Base-by-base conservation (phyloP, 805 yeast genomes). In the Tetrapisispora fleetii region DNA sequence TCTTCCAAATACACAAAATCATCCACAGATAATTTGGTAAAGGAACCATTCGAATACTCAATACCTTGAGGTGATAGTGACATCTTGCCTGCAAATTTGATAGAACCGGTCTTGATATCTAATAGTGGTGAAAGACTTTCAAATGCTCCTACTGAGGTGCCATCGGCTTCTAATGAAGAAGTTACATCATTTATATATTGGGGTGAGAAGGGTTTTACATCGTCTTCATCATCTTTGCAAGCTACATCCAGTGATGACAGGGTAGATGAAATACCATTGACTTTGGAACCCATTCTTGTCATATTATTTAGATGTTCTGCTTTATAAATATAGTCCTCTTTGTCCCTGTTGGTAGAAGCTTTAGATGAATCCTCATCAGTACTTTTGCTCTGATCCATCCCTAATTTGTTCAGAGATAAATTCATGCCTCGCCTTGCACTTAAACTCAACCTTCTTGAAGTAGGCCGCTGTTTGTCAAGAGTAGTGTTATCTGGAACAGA, bases 51-150 rank as follows among this genome's bases (percentile, higher is more conserved):
- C 33, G 85, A 77, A 59, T 93, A 93, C 63, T 89, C 93, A 45
- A 93, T 82, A 41, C 99, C 99, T 53, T 85, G 79, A 0, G 97
- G 83, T 58, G 90, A 93, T 43, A 93, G 68, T 1, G 96, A 87
- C 3, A 96, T 87, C 63, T 93, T 93, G 16, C 96, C 98, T 1
- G 90, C 83, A 65, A 93, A 93, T 58, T 87, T 90, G 50, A 93
- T 75, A 3, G 90, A 80, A 4, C 99, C 98, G 0, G 95, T 83
- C 60, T 88, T 86, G 56, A 91, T 82, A 66, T 93, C 97, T 45
- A 93, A 78, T 61, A 87, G 90, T 60, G 87, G 83, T 17, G 50
- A 39, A 64, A 85, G 91, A 61, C 83, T 81, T 10, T 89, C 83
- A 69, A 93, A 90, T 45, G 83, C 65, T 16, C 89, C 89, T 47